Percentiles rank a stretch among this genome's conserved stretches.
Evolutionary conservation across 176 grass and related monocot genomes (phyloP).

Genomic region (Elaeis guineensis): DNA sequence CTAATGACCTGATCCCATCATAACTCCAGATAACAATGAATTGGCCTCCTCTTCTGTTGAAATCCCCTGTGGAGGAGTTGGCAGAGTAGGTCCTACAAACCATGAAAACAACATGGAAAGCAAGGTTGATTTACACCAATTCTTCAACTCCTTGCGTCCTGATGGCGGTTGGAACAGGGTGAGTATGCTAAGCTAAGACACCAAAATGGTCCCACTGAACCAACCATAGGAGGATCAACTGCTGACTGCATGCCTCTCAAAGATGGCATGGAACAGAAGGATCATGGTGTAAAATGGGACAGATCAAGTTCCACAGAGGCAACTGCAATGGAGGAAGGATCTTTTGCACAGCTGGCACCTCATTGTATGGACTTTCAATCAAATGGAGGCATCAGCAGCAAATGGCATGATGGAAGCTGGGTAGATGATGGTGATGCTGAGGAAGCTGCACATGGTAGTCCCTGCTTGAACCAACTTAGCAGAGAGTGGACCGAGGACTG

Average conservation of each 20-base stretch:
- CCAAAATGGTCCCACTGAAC: background rate
- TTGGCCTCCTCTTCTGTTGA: constrained; percentile 3
- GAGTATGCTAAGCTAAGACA: background rate
- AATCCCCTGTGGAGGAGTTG: constrained; percentile 14
- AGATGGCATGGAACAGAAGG: too few relatives aligned
- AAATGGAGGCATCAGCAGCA: background rate
- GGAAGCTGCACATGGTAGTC: constrained; percentile 8
- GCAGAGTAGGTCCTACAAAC: background rate
- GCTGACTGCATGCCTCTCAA: too few relatives aligned
- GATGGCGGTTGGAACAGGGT: constrained; percentile 26
- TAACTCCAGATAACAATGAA: background rate
- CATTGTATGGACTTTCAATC: background rate
- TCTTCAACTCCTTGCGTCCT: constrained; percentile 4
- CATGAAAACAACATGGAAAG: constrained; percentile 2
- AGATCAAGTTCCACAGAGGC: too few relatives aligned
- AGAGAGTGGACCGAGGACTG: constrained; percentile 5
- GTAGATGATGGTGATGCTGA: background rate
- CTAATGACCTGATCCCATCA: too few relatives aligned
- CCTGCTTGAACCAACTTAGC: constrained; percentile 1
- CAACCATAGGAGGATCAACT: constrained; percentile 13
- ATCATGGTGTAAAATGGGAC: too few relatives aligned
- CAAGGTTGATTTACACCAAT: constrained; percentile 11
- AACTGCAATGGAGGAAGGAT: too few relatives aligned
- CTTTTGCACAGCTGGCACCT: background rate
- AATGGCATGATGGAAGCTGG: background rate